Conservation (phyloP, 78 protist genomes). For the Guillardia theta region DNA sequence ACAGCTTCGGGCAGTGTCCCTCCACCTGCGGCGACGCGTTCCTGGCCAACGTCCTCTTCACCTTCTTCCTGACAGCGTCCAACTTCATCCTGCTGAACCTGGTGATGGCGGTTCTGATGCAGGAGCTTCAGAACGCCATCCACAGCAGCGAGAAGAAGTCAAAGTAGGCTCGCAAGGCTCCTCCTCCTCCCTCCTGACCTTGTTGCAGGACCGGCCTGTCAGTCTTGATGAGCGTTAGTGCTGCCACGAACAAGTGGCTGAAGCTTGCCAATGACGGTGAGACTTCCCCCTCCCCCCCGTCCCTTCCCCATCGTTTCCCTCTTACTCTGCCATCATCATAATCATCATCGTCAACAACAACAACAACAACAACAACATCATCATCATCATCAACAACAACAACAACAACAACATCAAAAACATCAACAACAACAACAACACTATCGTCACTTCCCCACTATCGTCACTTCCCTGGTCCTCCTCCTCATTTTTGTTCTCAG, state of each 20-base stretch:
- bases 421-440: too few relatives aligned
- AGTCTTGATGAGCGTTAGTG: background rate
- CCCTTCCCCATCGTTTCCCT: background rate
- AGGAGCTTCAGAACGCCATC: background rate
- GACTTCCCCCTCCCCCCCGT: background rate
- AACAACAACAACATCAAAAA: too few relatives aligned
- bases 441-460: too few relatives aligned
- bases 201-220: background rate
- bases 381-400: too few relatives aligned
- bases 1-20: background rate
- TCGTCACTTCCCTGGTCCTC: too few relatives aligned
- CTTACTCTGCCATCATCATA: background rate
- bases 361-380: too few relatives aligned
- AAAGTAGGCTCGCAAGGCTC: background rate
- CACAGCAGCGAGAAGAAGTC: background rate
- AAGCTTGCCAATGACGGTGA: background rate
- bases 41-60: background rate
- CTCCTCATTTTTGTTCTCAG: too few relatives aligned
- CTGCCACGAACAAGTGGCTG: background rate
- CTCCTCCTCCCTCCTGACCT: background rate
- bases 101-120: constrained; percentile 44
- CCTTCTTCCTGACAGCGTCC: background rate
- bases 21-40: background rate
- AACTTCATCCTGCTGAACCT: constrained; percentile 21
- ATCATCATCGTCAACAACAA: too few relatives aligned